These are phyloP conservation scores for Chaetomiaceae sp. DNA, from an alignment of 2,329 filamentous ascomycete species.

Conservation along the genomic window DNA sequence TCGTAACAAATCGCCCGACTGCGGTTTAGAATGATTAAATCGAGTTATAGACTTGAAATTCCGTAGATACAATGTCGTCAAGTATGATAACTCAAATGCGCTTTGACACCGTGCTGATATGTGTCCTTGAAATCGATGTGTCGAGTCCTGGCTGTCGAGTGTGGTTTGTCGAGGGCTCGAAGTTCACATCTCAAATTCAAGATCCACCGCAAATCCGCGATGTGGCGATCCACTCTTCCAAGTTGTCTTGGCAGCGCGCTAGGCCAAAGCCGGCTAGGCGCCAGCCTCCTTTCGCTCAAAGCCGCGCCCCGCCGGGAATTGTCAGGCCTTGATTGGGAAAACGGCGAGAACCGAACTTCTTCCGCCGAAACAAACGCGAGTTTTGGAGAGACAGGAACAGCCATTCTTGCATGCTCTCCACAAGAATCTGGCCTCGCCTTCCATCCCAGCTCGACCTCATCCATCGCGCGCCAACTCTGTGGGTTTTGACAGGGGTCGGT, in stretches of 20 bases:
- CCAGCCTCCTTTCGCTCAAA: neutral
- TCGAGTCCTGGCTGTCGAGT: neutral
- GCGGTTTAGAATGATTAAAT: too few species aligned
- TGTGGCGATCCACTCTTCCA: conserved; percentile 2
- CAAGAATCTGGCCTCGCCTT: conserved; percentile 12
- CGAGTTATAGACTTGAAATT: too few species aligned
- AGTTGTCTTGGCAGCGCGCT: neutral
- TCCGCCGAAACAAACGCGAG: conserved; percentile 4
- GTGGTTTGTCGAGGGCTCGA: neutral
- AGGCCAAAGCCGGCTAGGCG: neutral
- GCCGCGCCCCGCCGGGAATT: neutral
- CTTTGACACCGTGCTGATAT: too few species aligned
- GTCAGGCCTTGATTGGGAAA: neutral
- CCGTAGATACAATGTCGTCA: too few species aligned
- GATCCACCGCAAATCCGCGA: neutral
- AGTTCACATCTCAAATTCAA: conserved; percentile 14
- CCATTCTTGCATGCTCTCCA: conserved; percentile 15
- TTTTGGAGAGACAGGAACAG: conserved; percentile 4
- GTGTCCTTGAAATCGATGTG: too few species aligned
- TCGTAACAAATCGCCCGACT: too few species aligned
- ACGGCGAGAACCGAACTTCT: conserved; percentile 10
- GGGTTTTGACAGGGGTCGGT: conserved; percentile 9
- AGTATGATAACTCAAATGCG: too few species aligned
- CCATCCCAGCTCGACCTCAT: conserved; percentile 6
- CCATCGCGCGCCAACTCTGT: conserved; percentile 1